phyloP scores from a whole-genome alignment of 345 rosid species.

The Melastoma malabathricum region DNA sequence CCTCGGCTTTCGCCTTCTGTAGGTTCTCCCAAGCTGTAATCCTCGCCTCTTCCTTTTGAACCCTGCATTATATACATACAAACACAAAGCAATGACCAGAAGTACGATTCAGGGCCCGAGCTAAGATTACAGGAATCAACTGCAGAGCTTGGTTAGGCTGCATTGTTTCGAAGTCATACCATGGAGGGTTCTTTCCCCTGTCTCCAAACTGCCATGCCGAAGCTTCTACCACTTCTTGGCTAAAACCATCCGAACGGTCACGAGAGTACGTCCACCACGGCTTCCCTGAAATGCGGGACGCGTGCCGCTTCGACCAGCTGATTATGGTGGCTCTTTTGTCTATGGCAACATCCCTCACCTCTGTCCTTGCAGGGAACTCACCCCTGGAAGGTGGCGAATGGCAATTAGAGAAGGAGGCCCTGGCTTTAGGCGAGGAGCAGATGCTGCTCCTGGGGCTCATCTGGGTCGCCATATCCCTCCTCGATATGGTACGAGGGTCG shows the following conservation, averaged over 20 bases:
- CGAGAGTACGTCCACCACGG: conserved; percentile 20
- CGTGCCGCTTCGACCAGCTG: conserved; percentile 43
- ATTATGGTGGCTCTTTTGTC: conserved; percentile 52
- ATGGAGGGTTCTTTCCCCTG: conserved; percentile 41
- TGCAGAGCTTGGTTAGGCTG: no score
- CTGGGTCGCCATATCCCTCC: conserved; percentile 89
- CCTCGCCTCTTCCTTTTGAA: conserved; percentile 79
- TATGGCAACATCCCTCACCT: conserved; percentile 68
- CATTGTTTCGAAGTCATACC: conserved; percentile 20
- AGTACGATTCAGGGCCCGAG: no score
- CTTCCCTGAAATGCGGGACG: conserved; percentile 27
- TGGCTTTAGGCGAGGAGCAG: conserved; percentile 27
- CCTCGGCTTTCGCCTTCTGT: conserved; percentile 98
- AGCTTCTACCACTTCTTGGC: conserved; percentile 15
- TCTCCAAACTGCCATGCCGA: conserved; percentile 53
- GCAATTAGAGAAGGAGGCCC: conserved; percentile 27
- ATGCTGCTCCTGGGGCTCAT: conserved; percentile 57
- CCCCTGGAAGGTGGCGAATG: conserved; percentile 20
- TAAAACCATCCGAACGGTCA: conserved; percentile 14
- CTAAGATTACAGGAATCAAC: no score
- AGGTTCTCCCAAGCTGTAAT: conserved; percentile 93
- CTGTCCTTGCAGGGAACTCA: conserved; percentile 29
- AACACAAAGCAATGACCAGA: no score
- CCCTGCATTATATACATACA: conserved; percentile 23
- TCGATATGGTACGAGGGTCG: conserved; percentile 33